Percentiles rank a stretch among this genome's conserved stretches.
Evolutionary conservation across 1,284 basidiomycete species (phyloP).

Genomic region (Sanguinoderma infundibulare): DNA sequence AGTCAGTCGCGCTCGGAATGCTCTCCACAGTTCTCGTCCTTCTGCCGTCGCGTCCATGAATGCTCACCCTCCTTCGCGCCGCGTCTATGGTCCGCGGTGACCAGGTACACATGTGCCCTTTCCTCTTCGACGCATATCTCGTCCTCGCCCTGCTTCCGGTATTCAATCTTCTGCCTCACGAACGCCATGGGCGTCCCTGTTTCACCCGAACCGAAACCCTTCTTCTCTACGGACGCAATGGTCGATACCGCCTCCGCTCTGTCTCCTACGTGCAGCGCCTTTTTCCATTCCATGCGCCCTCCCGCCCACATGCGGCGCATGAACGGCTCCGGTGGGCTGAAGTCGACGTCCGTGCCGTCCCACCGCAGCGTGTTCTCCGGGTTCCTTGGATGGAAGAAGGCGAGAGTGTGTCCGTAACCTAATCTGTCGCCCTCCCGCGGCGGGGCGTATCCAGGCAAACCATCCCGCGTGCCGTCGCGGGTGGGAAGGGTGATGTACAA

Average conservation of each 20-base stretch:
- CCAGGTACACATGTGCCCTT: slow-evolving; percentile 77
- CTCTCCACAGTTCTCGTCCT: neutral
- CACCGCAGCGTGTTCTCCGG: slow-evolving; percentile 60
- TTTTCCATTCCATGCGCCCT: slow-evolving; percentile 72
- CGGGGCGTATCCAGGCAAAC: slow-evolving; percentile 40
- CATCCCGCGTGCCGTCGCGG: slow-evolving; percentile 49
- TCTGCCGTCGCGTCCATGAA: neutral
- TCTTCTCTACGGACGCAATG: slow-evolving; percentile 65
- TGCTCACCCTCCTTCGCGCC: slow-evolving; percentile 48
- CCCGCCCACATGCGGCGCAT: slow-evolving; percentile 86
- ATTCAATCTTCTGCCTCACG: slow-evolving; percentile 68
- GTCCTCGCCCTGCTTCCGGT: slow-evolving; percentile 43
- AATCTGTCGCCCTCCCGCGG: slow-evolving; percentile 51
- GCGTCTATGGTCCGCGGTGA: slow-evolving; percentile 37
- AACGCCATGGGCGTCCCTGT: slow-evolving; percentile 73
- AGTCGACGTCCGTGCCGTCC: slow-evolving; percentile 76
- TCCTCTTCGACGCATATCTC: slow-evolving; percentile 65
- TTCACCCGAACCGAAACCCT: slow-evolving; percentile 50
- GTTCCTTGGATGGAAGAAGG: slow-evolving; percentile 74
- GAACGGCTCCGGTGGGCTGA: slow-evolving; percentile 77
- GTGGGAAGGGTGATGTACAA: slow-evolving; percentile 75
- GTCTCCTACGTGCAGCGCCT: slow-evolving; percentile 59
- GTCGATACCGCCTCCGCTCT: slow-evolving; percentile 53
- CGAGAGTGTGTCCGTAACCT: slow-evolving; percentile 71
- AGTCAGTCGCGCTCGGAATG: slow-evolving; percentile 12